Conservation (phyloP, 2,329 filamentous ascomycete genomes). For the Colletotrichum sp. region DNA sequence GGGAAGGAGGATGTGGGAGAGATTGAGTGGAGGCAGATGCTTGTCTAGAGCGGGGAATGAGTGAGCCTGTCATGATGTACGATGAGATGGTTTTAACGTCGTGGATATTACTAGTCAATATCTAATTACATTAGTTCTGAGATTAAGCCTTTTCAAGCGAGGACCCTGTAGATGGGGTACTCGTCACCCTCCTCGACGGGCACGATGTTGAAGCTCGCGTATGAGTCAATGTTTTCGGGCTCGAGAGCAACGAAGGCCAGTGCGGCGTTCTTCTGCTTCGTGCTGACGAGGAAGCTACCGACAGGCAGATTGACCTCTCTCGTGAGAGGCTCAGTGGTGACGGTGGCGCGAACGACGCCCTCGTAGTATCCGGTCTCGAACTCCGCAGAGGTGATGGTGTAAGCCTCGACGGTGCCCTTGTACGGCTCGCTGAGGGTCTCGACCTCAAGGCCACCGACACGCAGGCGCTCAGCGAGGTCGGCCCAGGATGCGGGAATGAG, state of each 20-base stretch:
- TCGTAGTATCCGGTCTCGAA: slow-evolving; percentile 32
- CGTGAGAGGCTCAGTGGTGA: slow-evolving; percentile 23
- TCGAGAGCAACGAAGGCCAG: slow-evolving; percentile 33
- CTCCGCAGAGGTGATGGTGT: slow-evolving; percentile 27
- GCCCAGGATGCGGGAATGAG: slow-evolving; percentile 33
- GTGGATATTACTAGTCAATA: not conserved
- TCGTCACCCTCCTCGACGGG: slow-evolving; percentile 32
- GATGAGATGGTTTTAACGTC: not conserved
- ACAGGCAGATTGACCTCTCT: slow-evolving; percentile 27
- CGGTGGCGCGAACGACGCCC: slow-evolving; percentile 28
- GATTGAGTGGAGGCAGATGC: slow-evolving; percentile 1
- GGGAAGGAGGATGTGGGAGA: not conserved
- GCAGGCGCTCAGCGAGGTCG: slow-evolving; percentile 30
- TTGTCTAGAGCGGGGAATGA: not conserved
- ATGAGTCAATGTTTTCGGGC: slow-evolving; percentile 39
- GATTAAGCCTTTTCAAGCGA: not conserved
- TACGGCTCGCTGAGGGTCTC: slow-evolving; percentile 27
- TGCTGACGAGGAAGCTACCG: slow-evolving; percentile 35
- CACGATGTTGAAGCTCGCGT: slow-evolving; percentile 34
- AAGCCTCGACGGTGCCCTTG: slow-evolving; percentile 31
- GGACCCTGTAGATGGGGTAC: slow-evolving; percentile 34
- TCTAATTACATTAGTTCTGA: not conserved
- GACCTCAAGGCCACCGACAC: slow-evolving; percentile 28
- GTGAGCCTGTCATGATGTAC: not conserved
- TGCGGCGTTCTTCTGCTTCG: slow-evolving; percentile 35